Percentiles rank a stretch among this genome's conserved stretches.
Evolutionary conservation across 73 alveolate species (phyloP).

Genomic region (Paramecium biaurelia): DNA sequence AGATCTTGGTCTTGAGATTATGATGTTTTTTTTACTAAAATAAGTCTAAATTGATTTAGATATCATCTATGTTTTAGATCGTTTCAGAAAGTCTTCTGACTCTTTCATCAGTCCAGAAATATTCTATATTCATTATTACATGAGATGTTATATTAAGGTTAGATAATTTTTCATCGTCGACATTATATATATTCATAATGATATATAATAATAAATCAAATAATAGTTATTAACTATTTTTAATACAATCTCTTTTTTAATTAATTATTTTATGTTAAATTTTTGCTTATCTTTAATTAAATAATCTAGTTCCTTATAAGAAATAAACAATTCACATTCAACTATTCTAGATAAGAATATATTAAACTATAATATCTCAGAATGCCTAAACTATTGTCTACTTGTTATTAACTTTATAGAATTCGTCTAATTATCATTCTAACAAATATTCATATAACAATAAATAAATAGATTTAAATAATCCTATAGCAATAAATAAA

Average conservation of each 20-base stretch:
- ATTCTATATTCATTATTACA: background rate
- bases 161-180: background rate
- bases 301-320: background rate
- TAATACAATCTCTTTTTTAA: background rate
- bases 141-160: background rate
- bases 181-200: background rate
- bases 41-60: background rate
- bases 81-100: background rate
- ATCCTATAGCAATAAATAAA: too few species aligned
- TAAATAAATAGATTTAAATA: background rate
- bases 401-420: too few species aligned
- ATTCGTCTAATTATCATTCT: background rate
- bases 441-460: background rate
- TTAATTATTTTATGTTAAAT: background rate
- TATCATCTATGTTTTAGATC: background rate
- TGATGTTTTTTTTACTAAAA: background rate
- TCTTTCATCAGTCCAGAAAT: constrained; percentile 43
- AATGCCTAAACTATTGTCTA: background rate
- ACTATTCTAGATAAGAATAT: too few species aligned
- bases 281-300: background rate
- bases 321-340: background rate
- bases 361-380: background rate
- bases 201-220: background rate
- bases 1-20: background rate
- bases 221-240: too few species aligned